These are phyloP conservation scores for Xylariaceae sp. DNA, from an alignment of 2,329 filamentous ascomycete species.

Conservation along the genomic window DNA sequence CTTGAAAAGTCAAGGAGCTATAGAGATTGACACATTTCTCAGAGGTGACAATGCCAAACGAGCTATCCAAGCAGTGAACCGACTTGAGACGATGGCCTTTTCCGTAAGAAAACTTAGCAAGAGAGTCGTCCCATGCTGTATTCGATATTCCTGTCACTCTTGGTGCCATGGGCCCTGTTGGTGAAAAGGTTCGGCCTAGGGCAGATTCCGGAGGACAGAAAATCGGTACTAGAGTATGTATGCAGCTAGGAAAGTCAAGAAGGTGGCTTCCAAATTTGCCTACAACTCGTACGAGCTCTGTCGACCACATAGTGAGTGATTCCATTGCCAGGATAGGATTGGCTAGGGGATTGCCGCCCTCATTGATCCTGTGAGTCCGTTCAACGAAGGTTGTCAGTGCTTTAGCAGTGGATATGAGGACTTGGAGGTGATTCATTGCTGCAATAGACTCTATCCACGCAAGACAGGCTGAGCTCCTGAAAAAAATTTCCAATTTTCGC, in stretches of 20 bases:
- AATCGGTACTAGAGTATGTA: not conserved
- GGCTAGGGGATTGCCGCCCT: not conserved
- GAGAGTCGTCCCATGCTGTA: slow-evolving; percentile 1
- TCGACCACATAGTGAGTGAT: not conserved
- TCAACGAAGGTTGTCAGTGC: not conserved
- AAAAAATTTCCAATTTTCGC: not conserved
- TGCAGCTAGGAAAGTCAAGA: not conserved
- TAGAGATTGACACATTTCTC: not conserved
- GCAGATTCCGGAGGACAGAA: not conserved
- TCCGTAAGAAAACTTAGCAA: not conserved
- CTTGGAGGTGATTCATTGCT: not conserved
- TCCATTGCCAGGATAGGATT: not conserved
- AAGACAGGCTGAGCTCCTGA: not conserved
- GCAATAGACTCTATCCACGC: not conserved
- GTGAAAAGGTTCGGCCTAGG: not conserved
- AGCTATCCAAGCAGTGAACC: not conserved
- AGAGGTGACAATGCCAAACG: not conserved
- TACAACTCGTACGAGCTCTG: not conserved
- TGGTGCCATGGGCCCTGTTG: not conserved
- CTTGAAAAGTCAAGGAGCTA: not conserved
- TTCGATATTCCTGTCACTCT: not conserved
- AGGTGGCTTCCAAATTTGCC: not conserved
- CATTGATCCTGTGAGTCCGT: not conserved
- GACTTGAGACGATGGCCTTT: not conserved
- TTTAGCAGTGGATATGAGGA: not conserved